Percentiles rank a stretch among this genome's conserved stretches.
phyloP scores from a whole-genome alignment of 176 grass and related monocot genomes.

The Coix lacrymajobi region DNA sequence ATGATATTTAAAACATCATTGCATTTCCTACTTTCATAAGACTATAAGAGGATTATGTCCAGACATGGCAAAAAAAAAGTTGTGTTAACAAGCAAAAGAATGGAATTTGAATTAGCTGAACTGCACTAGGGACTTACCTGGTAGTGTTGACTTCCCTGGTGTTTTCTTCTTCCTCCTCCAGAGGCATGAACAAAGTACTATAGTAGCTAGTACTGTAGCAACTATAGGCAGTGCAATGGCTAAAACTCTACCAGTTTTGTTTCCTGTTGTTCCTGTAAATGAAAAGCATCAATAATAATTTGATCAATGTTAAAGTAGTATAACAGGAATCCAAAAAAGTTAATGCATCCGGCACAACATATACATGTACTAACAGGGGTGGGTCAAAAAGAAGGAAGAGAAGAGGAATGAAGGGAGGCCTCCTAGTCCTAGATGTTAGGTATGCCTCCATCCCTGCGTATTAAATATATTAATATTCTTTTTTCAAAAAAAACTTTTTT shows the following conservation, averaged over 20 bases:
- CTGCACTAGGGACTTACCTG: conserved; percentile 1
- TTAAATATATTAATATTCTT: too few relatives aligned
- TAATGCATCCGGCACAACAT: neutral
- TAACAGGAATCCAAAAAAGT: neutral
- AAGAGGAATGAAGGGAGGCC: too few relatives aligned
- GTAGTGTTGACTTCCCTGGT: neutral
- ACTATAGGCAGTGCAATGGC: conserved; percentile 34
- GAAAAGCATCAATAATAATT: neutral
- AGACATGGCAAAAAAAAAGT: neutral
- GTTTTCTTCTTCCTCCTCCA: conserved; percentile 25
- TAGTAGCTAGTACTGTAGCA: neutral
- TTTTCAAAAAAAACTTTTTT: too few relatives aligned
- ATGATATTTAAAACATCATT: neutral
- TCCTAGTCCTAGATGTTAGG: too few relatives aligned
- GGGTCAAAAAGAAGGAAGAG: too few relatives aligned
- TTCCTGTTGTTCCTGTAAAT: conserved; percentile 14
- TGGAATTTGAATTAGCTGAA: neutral
- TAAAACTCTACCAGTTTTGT: neutral
- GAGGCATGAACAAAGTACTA: conserved; percentile 16
- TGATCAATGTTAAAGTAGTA: neutral
- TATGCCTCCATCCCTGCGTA: too few relatives aligned
- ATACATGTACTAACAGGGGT: neutral
- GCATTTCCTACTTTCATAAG: neutral
- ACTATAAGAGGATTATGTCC: neutral
- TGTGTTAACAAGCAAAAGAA: neutral